A percentile compares a stretch with the other conserved stretches of the same genome.
Conservation (phyloP, 2,329 filamentous ascomycete species). For the Orbilia javanica region DNA sequence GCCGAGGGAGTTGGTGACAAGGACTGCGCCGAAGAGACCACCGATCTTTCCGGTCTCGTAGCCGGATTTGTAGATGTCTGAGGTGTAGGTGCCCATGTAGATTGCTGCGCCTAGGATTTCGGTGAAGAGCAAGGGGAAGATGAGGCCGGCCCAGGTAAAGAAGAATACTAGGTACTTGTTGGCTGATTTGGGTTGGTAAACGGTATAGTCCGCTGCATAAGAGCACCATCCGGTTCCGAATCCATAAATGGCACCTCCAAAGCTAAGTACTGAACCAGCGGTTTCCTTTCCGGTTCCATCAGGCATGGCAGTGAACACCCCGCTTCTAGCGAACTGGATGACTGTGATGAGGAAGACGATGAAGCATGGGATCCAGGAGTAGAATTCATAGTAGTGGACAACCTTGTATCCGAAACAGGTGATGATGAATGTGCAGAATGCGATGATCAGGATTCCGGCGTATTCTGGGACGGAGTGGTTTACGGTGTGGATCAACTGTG, state of each 20-base stretch:
- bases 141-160: conserved; percentile 77
- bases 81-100: conserved; percentile 73
- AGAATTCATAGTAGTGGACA: conserved; percentile 82
- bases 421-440: conserved; percentile 75
- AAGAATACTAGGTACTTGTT: conserved; percentile 75
- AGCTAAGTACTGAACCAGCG: conserved; percentile 74
- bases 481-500: conserved; percentile 80
- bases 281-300: conserved; percentile 73
- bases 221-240: conserved; percentile 80
- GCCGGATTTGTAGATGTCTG: conserved; percentile 70
- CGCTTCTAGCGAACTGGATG: conserved; percentile 76
- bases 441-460: conserved; percentile 81
- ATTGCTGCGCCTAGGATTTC: conserved; percentile 79
- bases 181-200: conserved; percentile 77
- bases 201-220: conserved; percentile 82
- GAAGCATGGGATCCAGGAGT: conserved; percentile 78
- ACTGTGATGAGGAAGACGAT: conserved; percentile 78
- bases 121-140: conserved; percentile 79
- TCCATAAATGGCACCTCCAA: conserved; percentile 76
- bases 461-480: conserved; percentile 77
- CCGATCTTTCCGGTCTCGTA: conserved; percentile 73
- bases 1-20: conserved; percentile 73
- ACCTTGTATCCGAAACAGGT: conserved; percentile 82
- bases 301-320: conserved; percentile 74
- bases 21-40: conserved; percentile 75